Evolutionary conservation across 176 grass and related monocot genomes (phyloP).

Genomic region (Oryza longistaminata): DNA sequence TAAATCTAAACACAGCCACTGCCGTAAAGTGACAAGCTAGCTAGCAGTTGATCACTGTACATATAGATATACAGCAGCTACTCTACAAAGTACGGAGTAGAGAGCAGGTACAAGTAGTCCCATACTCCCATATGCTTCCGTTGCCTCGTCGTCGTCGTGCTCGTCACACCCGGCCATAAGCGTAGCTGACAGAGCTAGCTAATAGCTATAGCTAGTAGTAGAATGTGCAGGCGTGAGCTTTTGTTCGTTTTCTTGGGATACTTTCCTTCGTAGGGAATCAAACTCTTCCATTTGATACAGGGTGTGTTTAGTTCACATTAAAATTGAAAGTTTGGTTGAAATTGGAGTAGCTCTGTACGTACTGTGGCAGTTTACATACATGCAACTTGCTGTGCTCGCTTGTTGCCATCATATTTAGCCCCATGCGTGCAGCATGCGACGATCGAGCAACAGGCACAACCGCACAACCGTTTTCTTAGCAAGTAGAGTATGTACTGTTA

Average conservation of each 20-base stretch:
- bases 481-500: background rate
- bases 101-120: background rate
- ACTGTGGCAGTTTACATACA: too few relatives aligned
- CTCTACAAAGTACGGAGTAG: background rate
- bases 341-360: too few relatives aligned
- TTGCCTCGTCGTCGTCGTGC: background rate
- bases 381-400: background rate
- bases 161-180: background rate
- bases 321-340: too few relatives aligned
- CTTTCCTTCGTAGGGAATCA: background rate
- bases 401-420: background rate
- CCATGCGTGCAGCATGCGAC: background rate
- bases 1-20: background rate
- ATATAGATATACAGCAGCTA: background rate
- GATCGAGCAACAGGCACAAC: background rate
- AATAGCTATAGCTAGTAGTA: background rate
- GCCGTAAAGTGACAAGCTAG: slow-evolving; percentile 24
- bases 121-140: background rate
- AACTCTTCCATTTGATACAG: background rate
- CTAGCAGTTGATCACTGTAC: background rate
- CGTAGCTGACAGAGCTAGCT: background rate
- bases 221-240: background rate
- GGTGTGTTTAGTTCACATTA: too few relatives aligned
- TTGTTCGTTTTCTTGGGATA: slow-evolving; percentile 13
- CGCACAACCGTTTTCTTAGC: background rate